Evolutionary conservation across 345 rosid genomes (phyloP).

Genomic region (Murraya koenigii): DNA sequence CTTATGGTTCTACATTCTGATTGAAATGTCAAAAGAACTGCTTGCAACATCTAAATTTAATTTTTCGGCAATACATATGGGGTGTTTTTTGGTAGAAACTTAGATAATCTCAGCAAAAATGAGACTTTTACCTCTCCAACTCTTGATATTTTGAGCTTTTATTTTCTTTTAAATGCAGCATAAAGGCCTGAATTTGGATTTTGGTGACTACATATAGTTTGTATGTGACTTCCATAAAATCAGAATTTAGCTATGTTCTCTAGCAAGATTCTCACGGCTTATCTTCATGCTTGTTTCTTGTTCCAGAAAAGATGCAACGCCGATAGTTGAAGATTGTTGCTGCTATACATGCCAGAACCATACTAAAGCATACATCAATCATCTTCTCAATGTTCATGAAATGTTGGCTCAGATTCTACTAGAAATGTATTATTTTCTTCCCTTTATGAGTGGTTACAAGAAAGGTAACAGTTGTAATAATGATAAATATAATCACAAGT

Average conservation of each 20-base stretch:
- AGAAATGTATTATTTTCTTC: constrained; percentile 46
- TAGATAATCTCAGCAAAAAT: neutral
- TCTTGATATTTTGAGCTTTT: neutral
- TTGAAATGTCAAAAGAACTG: neutral
- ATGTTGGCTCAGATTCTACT: constrained; percentile 76
- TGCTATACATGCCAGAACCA: constrained; percentile 80
- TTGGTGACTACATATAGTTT: neutral
- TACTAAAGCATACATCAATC: constrained; percentile 71
- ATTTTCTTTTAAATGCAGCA: neutral
- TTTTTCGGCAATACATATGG: neutral
- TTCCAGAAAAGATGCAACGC: constrained; percentile 58
- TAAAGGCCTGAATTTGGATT: neutral
- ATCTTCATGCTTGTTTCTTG: neutral
- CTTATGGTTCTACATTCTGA: no score
- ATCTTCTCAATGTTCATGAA: constrained; percentile 72
- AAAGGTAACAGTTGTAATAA: neutral
- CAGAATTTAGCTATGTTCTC: neutral
- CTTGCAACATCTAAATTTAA: neutral
- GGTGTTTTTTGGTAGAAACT: neutral
- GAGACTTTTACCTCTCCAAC: neutral
- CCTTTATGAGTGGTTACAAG: neutral
- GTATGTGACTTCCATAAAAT: neutral
- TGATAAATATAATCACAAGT: neutral
- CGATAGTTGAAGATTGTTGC: constrained; percentile 48
- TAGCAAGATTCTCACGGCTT: neutral